Conservation (phyloP, 2,329 filamentous ascomycete species). For the Aspergillus terreus region DNA sequence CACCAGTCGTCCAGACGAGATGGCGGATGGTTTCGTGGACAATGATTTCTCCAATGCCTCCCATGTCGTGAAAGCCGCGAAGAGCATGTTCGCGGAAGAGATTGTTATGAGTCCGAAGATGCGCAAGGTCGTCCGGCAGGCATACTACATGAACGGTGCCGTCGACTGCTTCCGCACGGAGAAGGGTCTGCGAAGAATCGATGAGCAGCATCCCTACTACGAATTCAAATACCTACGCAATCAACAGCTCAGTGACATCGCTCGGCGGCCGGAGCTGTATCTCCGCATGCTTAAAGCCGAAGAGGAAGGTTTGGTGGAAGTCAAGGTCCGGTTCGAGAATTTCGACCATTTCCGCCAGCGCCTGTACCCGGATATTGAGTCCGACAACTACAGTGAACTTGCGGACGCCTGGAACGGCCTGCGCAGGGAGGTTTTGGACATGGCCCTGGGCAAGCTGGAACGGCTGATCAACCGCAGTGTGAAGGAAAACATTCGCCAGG, state of each 20-base stretch:
- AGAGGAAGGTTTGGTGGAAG: slow-evolving; percentile 85
- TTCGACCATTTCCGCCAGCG: slow-evolving; percentile 72
- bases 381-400: slow-evolving; percentile 91
- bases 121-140: slow-evolving; percentile 77
- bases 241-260: slow-evolving; percentile 77
- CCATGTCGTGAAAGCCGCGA: slow-evolving; percentile 72
- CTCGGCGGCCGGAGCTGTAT: slow-evolving; percentile 81
- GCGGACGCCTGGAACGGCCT: slow-evolving; percentile 94
- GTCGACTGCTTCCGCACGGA: slow-evolving; percentile 89
- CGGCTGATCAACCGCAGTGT: slow-evolving; percentile 83
- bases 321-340: slow-evolving; percentile 73
- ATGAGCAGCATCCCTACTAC: slow-evolving; percentile 93
- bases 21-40: slow-evolving; percentile 74
- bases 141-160: slow-evolving; percentile 77
- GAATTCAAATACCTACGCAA: slow-evolving; percentile 96
- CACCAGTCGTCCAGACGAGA: slow-evolving; percentile 71
- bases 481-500: slow-evolving; percentile 88
- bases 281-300: slow-evolving; percentile 97
- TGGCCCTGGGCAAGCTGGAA: slow-evolving; percentile 77
- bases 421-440: slow-evolving; percentile 77
- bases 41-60: slow-evolving; percentile 72
- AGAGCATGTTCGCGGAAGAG: slow-evolving; percentile 87
- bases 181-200: slow-evolving; percentile 88
- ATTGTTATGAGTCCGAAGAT: slow-evolving; percentile 82
- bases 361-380: slow-evolving; percentile 79